Base-by-base conservation (phyloP, 2,329 filamentous ascomycete species). In the Fusarium acutatum region DNA sequence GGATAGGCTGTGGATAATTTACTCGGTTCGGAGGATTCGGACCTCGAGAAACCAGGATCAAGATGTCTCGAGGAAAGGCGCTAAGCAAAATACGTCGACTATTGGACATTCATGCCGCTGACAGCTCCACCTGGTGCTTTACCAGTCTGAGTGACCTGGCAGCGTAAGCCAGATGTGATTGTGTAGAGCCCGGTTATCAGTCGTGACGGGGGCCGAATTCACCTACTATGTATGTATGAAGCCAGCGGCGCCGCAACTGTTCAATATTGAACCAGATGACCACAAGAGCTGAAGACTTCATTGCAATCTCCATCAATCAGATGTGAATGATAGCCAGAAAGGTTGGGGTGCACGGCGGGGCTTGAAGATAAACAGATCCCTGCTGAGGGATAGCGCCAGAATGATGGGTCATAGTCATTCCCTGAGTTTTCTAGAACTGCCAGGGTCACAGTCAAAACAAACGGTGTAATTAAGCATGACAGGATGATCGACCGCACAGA, bases 381-480 rank as follows among this genome's bases (percentile, higher is more conserved):
- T 72, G 67, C 38, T 34, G 41, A 61, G 57, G 44, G 67, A 47
- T 58, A 57, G 44, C 41, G 22, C 38, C 40, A 60, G 34, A 32
- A 64, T 46, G 43, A 73, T 73, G 70, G 62, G 47, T 57, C 52
- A 64, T 72, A 59, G 65, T 65, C 52, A 59, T 73, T 73, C 71
- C 46, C 63, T 65, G 50, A 28, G 71, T 72, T 74, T 73, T 73
- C 71, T 73, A 74, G 71, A 73, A 73, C 30, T 59, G 63, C 71
- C 49, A 60, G 71, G 71, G 72, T 69, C 24, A 58, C 50, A 61
- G 46, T 40, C 63, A 47, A 65, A 73, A 69, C 54, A 61, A 74
- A 67, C 71, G 67, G 63, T 72, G 71, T 69, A 73, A 73, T 64
- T 74, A 74, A 74, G 71, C 71, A 74, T 73, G 67, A 73, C 67